phyloP scores from a whole-genome alignment of 2,329 filamentous ascomycete genomes.

The Colletotrichum sansevieriae region DNA sequence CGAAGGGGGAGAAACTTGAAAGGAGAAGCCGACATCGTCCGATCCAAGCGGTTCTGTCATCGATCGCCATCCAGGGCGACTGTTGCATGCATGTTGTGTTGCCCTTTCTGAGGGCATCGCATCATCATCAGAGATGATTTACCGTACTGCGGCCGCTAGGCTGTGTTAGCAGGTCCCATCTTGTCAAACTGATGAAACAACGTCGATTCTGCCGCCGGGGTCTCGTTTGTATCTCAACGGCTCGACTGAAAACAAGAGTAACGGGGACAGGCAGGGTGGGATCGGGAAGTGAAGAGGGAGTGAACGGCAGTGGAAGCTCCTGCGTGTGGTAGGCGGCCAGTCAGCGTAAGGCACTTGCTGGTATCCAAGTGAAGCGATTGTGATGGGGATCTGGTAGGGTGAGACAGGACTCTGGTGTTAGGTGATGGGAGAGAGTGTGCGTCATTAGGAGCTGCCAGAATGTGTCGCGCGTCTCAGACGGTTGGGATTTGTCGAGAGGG shows the following conservation, averaged over 20 bases:
- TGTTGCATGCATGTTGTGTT: conserved; percentile 15
- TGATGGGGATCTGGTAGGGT: conserved; percentile 36
- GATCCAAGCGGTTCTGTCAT: conserved; percentile 21
- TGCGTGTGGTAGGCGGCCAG: neutral
- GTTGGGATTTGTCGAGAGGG: neutral
- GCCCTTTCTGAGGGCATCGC: conserved; percentile 20
- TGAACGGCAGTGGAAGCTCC: neutral
- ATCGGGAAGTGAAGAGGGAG: neutral
- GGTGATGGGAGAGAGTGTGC: conserved; percentile 39
- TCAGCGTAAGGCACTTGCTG: conserved; percentile 3
- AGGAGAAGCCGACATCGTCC: conserved; percentile 18
- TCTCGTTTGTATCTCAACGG: neutral
- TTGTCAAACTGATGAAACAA: neutral
- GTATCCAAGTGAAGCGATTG: conserved; percentile 10
- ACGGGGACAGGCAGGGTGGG: conserved; percentile 6
- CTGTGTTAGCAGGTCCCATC: conserved; percentile 29
- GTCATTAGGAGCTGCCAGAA: conserved; percentile 31
- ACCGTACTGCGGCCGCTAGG: conserved; percentile 3
- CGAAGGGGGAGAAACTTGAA: conserved; percentile 22
- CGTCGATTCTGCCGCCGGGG: neutral
- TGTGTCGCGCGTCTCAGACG: conserved; percentile 19
- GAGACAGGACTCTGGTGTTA: conserved; percentile 26
- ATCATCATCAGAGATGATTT: conserved; percentile 24
- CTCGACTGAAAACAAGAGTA: conserved; percentile 11
- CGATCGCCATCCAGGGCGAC: conserved; percentile 32